Base-by-base conservation (phyloP, 2,329 filamentous ascomycete genomes). In the Colletotrichum spaethianum region DNA sequence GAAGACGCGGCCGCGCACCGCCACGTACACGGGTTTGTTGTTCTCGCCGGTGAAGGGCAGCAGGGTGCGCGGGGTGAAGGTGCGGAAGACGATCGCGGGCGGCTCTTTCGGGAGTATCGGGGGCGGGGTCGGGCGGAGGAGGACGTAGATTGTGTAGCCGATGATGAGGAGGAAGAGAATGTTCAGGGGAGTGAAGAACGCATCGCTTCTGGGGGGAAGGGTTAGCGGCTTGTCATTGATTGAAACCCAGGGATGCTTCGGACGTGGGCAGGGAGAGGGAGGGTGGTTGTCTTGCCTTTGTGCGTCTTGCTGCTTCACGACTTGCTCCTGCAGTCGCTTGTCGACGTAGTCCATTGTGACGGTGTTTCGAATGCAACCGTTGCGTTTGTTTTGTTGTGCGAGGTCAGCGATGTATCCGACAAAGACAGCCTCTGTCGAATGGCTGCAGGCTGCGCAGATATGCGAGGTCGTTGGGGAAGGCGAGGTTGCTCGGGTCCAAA, bases 1-100 rank as follows among this genome's bases (percentile, higher is more conserved):
- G 81, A 98, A 98, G 74, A 98, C 92, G 62, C 91, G 91, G 63
- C 96, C 95, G 52, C 94, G 93, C 23, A 98, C 95, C n/a, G 94
- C 93, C 60, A 99, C 89, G 83, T 94, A 98, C 68, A 98, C 94
- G 61, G 94, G 94, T 76, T 85, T 86, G 77, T 88, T 88, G 78
- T 93, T 88, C 66, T 87, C 84, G 80, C 96, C 96, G 84, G 96
- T 95, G 88, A 92, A 96, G 40, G 94, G 93, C 38, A 94, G 89
- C n/a, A 99, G 91, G 4, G 94, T 94, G 52, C 85, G 91, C 31
- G 94, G 94, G 18, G 92, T 96, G 85, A 94, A 93, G 67, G 88
- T 92, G 70, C 83, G 84, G 86, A 93, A 93, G 76, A 93, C 89
- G 76, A 86, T 83, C 63, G 91, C 86, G 0, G 90, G 86, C 7